phyloP scores from a whole-genome alignment of 2,329 filamentous ascomycete species.

The Alternaria metachromatica region DNA sequence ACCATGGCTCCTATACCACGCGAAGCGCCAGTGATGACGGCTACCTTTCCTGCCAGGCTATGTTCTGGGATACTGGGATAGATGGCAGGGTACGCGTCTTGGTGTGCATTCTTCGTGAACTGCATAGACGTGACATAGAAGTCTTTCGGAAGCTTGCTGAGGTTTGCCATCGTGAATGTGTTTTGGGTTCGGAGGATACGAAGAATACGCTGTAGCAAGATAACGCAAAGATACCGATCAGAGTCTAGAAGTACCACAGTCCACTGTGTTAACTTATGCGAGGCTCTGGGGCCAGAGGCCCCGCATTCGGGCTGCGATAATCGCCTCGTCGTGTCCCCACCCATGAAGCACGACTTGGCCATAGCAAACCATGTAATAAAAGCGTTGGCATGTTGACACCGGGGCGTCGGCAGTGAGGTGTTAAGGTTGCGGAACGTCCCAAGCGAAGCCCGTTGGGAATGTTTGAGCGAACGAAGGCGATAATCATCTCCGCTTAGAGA shows the following conservation, averaged over 20 bases:
- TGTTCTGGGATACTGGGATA: slow-evolving; percentile 43
- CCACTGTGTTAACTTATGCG: not conserved
- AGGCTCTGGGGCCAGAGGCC: not conserved
- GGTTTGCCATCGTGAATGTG: slow-evolving; percentile 9
- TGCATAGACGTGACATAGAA: slow-evolving; percentile 18
- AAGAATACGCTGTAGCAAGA: not conserved
- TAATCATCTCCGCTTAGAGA: not conserved
- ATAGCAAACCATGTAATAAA: not conserved
- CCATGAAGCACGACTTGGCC: not conserved
- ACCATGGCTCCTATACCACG: slow-evolving; percentile 46
- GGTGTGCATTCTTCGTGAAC: slow-evolving; percentile 31
- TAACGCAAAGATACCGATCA: not conserved
- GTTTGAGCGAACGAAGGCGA: not conserved
- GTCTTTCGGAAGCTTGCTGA: slow-evolving; percentile 19
- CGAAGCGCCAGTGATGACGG: slow-evolving; percentile 51
- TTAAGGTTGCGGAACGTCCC: slow-evolving; percentile 3
- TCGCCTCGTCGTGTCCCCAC: not conserved
- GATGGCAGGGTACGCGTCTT: slow-evolving; percentile 49
- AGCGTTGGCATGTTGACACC: not conserved
- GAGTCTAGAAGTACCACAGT: not conserved
- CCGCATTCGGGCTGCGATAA: not conserved
- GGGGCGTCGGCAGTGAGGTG: not conserved
- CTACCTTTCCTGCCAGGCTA: slow-evolving; percentile 46
- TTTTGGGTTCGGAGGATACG: not conserved
- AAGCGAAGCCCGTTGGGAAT: not conserved